Percentiles rank a stretch among this genome's conserved stretches.
These are phyloP conservation scores for Papiliotrema laurentii DNA, from an alignment of 1,284 basidiomycete genomes.

Conservation along the genomic window DNA sequence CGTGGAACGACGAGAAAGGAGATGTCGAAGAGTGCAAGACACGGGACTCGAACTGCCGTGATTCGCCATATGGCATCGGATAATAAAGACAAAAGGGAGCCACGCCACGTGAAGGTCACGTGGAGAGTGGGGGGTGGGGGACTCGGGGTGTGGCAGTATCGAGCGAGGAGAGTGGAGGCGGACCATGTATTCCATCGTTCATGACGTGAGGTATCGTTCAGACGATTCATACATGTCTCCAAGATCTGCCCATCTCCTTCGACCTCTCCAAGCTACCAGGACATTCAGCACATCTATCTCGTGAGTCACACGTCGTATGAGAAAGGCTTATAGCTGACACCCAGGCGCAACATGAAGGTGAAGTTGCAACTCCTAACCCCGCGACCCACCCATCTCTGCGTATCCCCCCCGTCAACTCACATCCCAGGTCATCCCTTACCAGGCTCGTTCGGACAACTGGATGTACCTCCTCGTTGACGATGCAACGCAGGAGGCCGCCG, in stretches of 20 bases:
- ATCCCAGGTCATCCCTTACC: conserved; percentile 63
- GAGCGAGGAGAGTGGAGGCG: background rate
- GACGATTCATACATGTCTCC: too few relatives aligned
- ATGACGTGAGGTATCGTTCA: too few relatives aligned
- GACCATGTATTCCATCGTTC: too few relatives aligned
- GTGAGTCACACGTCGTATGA: background rate
- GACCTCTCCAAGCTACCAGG: background rate
- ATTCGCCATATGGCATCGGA: background rate
- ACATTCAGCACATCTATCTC: background rate
- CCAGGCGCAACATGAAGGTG: conserved; percentile 12
- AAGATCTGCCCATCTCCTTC: background rate
- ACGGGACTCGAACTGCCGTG: too few relatives aligned
- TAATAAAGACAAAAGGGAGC: background rate
- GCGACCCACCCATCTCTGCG: background rate
- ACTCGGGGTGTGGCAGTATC: too few relatives aligned
- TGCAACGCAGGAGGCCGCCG: conserved; percentile 64
- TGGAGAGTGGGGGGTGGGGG: too few relatives aligned
- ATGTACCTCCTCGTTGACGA: conserved; percentile 81
- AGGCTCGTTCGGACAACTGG: conserved; percentile 78
- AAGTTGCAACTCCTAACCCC: background rate
- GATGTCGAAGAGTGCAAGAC: background rate
- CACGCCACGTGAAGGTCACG: background rate
- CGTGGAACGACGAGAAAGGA: background rate
- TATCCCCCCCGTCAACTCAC: background rate
- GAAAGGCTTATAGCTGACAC: background rate